Base-by-base conservation (phyloP, 108 stramenopile genomes). In the Skeletonema tropicum region DNA sequence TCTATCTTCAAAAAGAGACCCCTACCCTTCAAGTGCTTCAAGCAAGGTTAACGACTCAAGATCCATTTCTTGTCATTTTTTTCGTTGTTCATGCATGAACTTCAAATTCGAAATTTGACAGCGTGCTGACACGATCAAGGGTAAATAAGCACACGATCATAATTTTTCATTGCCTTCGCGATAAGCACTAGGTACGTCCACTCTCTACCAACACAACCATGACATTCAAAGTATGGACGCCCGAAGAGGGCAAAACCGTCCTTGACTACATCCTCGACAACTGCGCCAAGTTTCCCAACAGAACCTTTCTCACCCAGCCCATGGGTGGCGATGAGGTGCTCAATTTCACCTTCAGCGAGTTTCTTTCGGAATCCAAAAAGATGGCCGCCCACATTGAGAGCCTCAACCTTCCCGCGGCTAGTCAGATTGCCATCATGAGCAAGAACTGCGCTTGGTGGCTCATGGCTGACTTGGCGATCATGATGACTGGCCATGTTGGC, bases 371-470 rank as follows among this genome's bases (percentile, higher is more conserved):
- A 45, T 6, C 68, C 79, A 88, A 90, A 70, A 83, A 83, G 64
- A 81, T 92, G 70, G 91, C 91, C 15, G 76, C 77, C 14, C 82
- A 92, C 80, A 86, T 92, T 68, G 87, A 87, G 49, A 77, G 75
- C 35, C 62, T 88, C 15, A 42, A 66, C 10, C 73, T 88, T 3
- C 70, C 80, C 13, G 65, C 68, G n/a, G 68, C 72, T 6, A 60
- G 57, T 15, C 86, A 92, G 63, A 88, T 92, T 61, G 89, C 91
- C 57, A 89, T 92, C 70, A 85, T 84, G 78, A 72, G 69, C 63
- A 92, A 92, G 82, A 92, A 92, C 68, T 92, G 91, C 70, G 85
- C 83, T 8, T 90, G 83, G 77, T 92, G 91, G 91, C 73, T 92
- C 71, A 90, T 92, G 76, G 91, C 91, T 33, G 91, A 92, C 66